Base-by-base conservation (phyloP, 169 alveolate species). In the Cryptosporidium ryanae region DNA sequence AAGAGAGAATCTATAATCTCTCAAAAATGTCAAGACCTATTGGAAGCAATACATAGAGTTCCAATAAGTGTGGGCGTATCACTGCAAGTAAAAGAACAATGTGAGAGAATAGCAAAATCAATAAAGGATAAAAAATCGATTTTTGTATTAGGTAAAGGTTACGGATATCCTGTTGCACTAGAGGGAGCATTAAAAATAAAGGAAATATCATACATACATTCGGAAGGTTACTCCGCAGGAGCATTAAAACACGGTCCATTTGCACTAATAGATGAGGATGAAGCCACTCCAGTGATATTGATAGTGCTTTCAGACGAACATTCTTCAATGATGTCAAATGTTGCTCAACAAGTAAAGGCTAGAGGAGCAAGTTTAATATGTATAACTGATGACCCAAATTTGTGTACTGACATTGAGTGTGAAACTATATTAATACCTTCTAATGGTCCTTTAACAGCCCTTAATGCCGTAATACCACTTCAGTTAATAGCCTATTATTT, bases 121-220 rank as follows among this genome's bases (percentile, higher is more conserved):
- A 46, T 91, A 64, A 83, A 66, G 27, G 92, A 84, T 54, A 65
- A 91, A 10, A 82, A 76, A 63, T 82, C 92, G 0, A 82, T 94
- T 65, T 91, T 91, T 44, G 90, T 94, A 61, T 89, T 94, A 31
- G 97, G 97, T 15, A 91, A 93, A 27, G 99, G 99, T 0, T 92
- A 94, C 38, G 96, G 97, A 31, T 95, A 95, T 66, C 94, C 98
- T 15, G 96, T 96, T 21, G 99, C 99, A 5, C 93, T 93, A 65
- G 99, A 98, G 90, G 99, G 98, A 43, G 99, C 99, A 0, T 90
- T 98, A 27, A 97, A 97, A 84, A 92, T 98, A 31, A 98, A 98
- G 91, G 99, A 98, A 91, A 83, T 97, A 17, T 92, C 98, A 17
- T 96, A 97, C 90, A 93, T 96, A 6, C 99, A 97, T 83, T 96